Evolutionary conservation across 768 basidiomycete genomes (phyloP), one percentile per base, ranked within the genome.

Genomic region (Neoboletus magnificus): DNA sequence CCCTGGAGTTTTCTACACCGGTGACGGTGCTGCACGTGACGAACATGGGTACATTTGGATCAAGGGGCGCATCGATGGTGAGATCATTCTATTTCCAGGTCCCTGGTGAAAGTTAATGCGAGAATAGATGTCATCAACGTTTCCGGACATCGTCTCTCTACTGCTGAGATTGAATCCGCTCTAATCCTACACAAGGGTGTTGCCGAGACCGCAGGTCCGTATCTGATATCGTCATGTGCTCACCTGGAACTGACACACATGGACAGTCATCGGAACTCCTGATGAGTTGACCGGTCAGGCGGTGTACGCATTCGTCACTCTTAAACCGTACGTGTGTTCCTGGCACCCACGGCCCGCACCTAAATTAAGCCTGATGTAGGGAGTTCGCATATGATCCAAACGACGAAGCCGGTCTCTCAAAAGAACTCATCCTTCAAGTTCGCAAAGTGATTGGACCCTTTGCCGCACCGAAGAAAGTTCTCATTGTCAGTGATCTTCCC

Each of bases 11-110:
- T 98, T 92, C 81, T 97, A 89, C 74, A 98, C 96, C n/a, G 97
- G 97, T 23, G 96, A 99, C 65, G 97, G 96, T 42, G 96, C 95
- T 29, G 88, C 89, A 15, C 83, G 96, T 22, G 97, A 98, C 67
- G 85, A 88, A 61, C 86, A 98, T 63, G 97, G 96, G 2, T 98
- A 99, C 76, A 90, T 96, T 69, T 98, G 97, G 96, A 98, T 99
- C 74, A 93, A 93, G 73, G 97, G 96, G 49, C 85, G 97, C 62
- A 84, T 98, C 48, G 97, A 99, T 72, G 94, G 89, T 83, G 79
- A 61, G 74, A 80, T 61, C 5, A 29, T 56, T 20, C 47, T 41
- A 23, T 50, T 55, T 13, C 8, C 12, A 9, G 13, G 43, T 32
- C 2, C 15, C 15, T 39, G 36, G 39, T 53, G 18, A 25, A 48